A percentile compares a stretch with the other conserved stretches of the same genome.
Conservation (phyloP, 2,329 filamentous ascomycete species). For the Gyromitra esculenta region DNA sequence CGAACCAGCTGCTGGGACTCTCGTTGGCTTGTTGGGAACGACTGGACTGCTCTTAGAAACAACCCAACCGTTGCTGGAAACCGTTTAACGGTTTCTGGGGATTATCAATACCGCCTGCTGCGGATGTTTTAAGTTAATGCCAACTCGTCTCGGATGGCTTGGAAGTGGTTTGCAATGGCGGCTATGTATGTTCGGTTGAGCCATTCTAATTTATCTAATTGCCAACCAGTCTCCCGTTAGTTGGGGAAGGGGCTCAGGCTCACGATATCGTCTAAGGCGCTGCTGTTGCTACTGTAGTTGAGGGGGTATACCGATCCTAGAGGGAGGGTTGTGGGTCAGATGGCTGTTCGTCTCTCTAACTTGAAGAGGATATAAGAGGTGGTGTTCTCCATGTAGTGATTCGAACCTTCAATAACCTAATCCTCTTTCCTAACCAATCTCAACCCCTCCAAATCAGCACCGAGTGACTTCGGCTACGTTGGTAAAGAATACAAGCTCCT, state of each 20-base stretch:
- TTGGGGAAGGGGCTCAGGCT: conserved; percentile 25
- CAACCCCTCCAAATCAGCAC: no score
- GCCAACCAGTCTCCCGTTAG: conserved; percentile 27
- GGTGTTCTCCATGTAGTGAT: no score
- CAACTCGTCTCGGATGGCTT: conserved; percentile 2
- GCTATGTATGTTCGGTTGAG: conserved; percentile 13
- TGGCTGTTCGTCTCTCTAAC: no score
- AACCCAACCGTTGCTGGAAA: neutral
- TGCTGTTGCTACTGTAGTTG: no score
- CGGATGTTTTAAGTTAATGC: conserved; percentile 36
- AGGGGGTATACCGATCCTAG: no score
- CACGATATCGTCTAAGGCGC: conserved; percentile 30
- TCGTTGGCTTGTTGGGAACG: neutral
- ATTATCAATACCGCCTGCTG: conserved; percentile 17
- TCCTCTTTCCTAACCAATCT: no score
- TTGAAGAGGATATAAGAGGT: no score
- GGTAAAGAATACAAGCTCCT: no score
- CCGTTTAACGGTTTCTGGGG: conserved; percentile 19
- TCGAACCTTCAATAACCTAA: no score
- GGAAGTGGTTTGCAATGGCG: neutral
- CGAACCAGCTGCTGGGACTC: conserved; percentile 8
- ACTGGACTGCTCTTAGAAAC: conserved; percentile 5
- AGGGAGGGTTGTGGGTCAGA: no score
- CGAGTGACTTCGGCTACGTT: no score
- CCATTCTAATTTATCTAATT: conserved; percentile 33